Percentiles rank a stretch among this genome's conserved stretches.
Evolutionary conservation across 1,139 yeast genomes (phyloP).

Genomic region (Taphrina flavorubra): DNA sequence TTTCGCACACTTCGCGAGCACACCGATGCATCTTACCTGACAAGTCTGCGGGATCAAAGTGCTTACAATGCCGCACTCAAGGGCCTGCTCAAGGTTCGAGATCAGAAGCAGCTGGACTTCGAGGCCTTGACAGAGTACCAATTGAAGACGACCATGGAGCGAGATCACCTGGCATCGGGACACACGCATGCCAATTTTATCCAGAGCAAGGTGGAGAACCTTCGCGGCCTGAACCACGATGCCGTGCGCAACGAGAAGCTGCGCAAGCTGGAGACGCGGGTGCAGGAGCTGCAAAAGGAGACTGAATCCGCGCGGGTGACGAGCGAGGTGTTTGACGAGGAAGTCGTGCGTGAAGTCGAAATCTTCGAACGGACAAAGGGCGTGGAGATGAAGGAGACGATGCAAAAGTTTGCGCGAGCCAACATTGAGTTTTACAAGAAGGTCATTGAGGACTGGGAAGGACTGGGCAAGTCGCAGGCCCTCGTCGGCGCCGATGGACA

Average conservation of each 20-base stretch:
- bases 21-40: conserved; percentile 80
- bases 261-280: conserved; percentile 62
- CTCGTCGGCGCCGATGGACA: conserved; percentile 19
- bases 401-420: conserved; percentile 72
- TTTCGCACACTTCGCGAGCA: conserved; percentile 62
- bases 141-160: conserved; percentile 70
- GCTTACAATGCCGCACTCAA: conserved; percentile 81
- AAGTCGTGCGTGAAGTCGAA: conserved; percentile 72
- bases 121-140: conserved; percentile 84
- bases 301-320: conserved; percentile 71
- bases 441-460: conserved; percentile 50
- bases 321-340: conserved; percentile 71
- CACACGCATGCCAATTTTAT: conserved; percentile 57
- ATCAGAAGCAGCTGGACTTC: conserved; percentile 86
- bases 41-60: conserved; percentile 83
- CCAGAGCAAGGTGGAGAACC: conserved; percentile 63
- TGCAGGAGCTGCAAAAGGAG: conserved; percentile 62
- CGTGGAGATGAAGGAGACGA: conserved; percentile 71
- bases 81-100: conserved; percentile 78
- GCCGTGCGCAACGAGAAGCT: conserved; percentile 61
- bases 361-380: conserved; percentile 83
- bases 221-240: conserved; percentile 67
- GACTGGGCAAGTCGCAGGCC: conserved; percentile 2
- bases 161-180: conserved; percentile 62
- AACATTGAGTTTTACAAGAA: conserved; percentile 76